Evolutionary conservation across 139 green algal genomes (phyloP).

Genomic region (Tetradesmus lagerheimii): DNA sequence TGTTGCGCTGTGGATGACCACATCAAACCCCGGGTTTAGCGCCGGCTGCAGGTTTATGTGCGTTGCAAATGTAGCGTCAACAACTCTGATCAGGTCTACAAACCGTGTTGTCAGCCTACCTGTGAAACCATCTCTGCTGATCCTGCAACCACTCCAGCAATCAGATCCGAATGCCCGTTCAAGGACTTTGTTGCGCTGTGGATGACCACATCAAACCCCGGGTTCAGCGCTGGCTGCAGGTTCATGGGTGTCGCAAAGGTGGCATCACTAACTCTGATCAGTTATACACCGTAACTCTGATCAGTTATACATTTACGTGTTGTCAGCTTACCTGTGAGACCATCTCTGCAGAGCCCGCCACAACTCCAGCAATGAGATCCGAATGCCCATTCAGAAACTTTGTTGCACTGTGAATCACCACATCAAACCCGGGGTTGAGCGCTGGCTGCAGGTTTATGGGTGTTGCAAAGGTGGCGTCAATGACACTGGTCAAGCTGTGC

Average conservation of each 20-base stretch:
- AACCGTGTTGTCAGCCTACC: constrained; percentile 16
- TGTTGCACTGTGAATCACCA: constrained; percentile 95
- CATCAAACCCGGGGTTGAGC: constrained; percentile 75
- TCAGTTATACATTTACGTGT: no score
- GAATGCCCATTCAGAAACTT: constrained; percentile 98
- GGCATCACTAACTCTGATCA: no score
- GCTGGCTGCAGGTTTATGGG: constrained; percentile 80
- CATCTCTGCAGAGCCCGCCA: constrained; percentile 80
- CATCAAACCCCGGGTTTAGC: no score
- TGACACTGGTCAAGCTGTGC: constrained; percentile 77
- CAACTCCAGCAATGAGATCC: constrained; percentile 56
- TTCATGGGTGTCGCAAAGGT: no score
- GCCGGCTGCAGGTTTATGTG: background rate
- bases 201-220: no score
- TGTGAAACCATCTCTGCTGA: constrained; percentile 74
- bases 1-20: no score
- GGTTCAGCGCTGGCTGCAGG: background rate
- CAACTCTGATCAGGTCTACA: no score
- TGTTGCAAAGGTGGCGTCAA: constrained; percentile 96
- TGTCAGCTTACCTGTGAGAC: constrained; percentile 59
- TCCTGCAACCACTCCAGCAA: no score
- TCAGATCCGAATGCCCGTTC: no score
- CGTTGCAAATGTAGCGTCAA: no score
- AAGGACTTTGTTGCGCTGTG: no score
- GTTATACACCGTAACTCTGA: no score